Conservation (phyloP, 345 rosid genomes). For the Linum trigynum region DNA sequence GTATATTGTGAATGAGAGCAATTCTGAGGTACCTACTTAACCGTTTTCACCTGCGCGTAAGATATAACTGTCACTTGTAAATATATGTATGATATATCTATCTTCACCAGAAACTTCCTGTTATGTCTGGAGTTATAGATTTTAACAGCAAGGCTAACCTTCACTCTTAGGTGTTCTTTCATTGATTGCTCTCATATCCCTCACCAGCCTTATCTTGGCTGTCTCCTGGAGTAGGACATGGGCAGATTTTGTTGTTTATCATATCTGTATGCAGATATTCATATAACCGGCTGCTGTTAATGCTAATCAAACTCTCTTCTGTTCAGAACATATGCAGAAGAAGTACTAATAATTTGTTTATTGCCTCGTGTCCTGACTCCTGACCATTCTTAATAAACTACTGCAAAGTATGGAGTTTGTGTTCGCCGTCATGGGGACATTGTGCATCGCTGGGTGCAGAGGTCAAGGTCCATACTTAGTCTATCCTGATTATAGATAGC, state of each 20-base stretch:
- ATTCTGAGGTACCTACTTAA: background rate
- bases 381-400: background rate
- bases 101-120: background rate
- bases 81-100: background rate
- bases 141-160: background rate
- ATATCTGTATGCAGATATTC: too few species aligned
- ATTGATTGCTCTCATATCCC: too few species aligned
- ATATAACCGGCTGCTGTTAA: too few species aligned
- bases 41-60: background rate
- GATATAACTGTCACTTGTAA: background rate
- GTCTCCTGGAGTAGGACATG: background rate
- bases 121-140: background rate
- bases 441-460: background rate
- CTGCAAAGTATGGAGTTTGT: conserved; percentile 8
- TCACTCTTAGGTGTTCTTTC: too few species aligned
- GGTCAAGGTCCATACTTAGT: conserved; percentile 1
- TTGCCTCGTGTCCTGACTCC: background rate
- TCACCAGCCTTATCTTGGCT: background rate
- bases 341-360: too few species aligned
- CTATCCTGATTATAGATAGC: too few species aligned
- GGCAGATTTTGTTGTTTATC: background rate
- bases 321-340: too few species aligned
- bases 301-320: too few species aligned
- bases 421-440: conserved; percentile 3
- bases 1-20: background rate